A percentile compares a stretch with the other conserved stretches of the same genome.
phyloP scores from a whole-genome alignment of 2,329 filamentous ascomycete genomes.

The Fusarium stilboides region DNA sequence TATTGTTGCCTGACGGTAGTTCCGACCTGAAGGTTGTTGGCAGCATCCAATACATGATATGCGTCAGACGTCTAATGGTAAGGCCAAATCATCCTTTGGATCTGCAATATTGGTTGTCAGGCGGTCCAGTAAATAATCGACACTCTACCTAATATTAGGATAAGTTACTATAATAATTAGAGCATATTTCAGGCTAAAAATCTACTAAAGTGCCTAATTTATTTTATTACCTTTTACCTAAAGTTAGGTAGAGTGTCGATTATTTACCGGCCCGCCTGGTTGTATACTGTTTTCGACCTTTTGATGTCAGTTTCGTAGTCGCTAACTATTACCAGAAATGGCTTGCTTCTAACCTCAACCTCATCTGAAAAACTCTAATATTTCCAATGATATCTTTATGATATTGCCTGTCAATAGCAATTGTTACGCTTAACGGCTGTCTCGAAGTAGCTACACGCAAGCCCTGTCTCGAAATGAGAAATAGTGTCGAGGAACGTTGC shows the following conservation, averaged over 20 bases:
- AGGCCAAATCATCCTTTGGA: not conserved
- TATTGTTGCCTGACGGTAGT: slow-evolving; percentile 21
- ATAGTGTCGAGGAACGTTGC: slow-evolving; percentile 33
- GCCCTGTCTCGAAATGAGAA: slow-evolving; percentile 9
- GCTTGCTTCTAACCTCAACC: slow-evolving; percentile 4
- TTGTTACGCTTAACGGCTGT: not conserved
- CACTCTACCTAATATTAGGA: no score
- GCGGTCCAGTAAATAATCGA: no score
- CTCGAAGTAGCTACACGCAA: slow-evolving; percentile 27
- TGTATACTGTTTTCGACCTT: not conserved
- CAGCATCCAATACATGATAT: slow-evolving; percentile 7
- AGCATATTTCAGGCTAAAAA: no score
- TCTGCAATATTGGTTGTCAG: slow-evolving; percentile 5
- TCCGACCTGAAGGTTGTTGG: not conserved
- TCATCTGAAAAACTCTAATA: slow-evolving; percentile 1
- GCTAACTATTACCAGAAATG: not conserved
- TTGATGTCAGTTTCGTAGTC: not conserved
- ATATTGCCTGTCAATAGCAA: not conserved
- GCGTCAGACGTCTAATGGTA: slow-evolving; percentile 22
- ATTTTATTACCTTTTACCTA: no score
- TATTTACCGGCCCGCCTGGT: not conserved
- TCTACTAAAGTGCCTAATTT: no score
- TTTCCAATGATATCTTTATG: not conserved
- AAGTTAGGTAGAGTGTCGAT: no score
- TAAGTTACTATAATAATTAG: no score